Base-by-base conservation (phyloP, 2,329 filamentous ascomycete genomes). In the Chaetomium sp. region DNA sequence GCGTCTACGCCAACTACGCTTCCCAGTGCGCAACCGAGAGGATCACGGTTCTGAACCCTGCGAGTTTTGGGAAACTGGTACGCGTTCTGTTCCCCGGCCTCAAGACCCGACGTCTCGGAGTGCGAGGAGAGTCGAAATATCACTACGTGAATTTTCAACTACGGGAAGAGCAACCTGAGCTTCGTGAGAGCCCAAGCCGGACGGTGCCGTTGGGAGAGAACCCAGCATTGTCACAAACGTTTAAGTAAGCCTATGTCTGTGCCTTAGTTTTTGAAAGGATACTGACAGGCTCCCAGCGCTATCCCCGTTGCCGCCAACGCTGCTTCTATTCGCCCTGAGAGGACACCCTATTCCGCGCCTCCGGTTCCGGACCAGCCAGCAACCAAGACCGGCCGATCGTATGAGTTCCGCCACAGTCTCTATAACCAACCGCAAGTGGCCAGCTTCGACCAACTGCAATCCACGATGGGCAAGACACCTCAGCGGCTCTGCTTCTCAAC, bases 81-180 rank as follows among this genome's bases (percentile, higher is more conserved):
- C 85, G 94, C 36, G 92, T 99, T 41, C 87, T 99, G 51, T 99
- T 97, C 65, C 92, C 94, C 0, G 92, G 91, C 43, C 86, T 99
- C 27, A 92, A 95, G 72, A 99, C 94, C 36, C 82, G 94, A 57
- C 83, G 94, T 61, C 78, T 99, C 10, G 94, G 94, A 60, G 91
- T 97, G 47, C 85, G 94, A 52, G 94, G 94, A 61, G 92, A 97
- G 74, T 99, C 94, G 11, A 99, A 99, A 70, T 99, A 99, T 70
- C 94, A 99, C 71, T 99, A 99, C 66, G 83, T 86, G 47, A 85
- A 85, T 66, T 87, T 87, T 64, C 75, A 75, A 10, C 71, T 86
- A 50, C 72, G 75, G 43, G 82, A 85, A 50, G 82, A 85, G 56
- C 74, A 79, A 53, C 70, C 75, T 4, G 78, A 80, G 11, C 59